These are phyloP conservation scores for Ophiosphaerella herpotricha DNA, from an alignment of 2,329 filamentous ascomycete species.

Conservation along the genomic window DNA sequence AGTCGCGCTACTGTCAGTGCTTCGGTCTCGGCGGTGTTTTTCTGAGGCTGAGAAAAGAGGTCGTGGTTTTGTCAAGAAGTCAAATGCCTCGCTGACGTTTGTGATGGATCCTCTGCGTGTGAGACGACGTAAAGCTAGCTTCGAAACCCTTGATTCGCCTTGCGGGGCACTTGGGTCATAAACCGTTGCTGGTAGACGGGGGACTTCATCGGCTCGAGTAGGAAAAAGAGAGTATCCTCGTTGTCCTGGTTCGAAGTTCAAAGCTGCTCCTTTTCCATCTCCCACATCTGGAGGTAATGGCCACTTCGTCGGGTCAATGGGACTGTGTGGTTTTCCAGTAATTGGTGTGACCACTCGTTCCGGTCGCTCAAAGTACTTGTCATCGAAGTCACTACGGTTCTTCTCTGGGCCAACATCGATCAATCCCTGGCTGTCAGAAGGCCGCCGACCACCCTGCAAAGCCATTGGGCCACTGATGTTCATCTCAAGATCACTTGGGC, in stretches of 20 bases:
- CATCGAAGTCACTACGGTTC: conserved; percentile 41
- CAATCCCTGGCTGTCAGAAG: conserved; percentile 41
- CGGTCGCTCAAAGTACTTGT: conserved; percentile 39
- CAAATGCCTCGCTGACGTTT: conserved; percentile 44
- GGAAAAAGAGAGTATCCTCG: conserved; percentile 48
- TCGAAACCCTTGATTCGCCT: conserved; percentile 27
- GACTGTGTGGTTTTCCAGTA: conserved; percentile 28
- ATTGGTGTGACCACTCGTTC: conserved; percentile 38
- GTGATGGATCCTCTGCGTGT: conserved; percentile 42
- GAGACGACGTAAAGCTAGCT: conserved; percentile 39
- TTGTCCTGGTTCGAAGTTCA: conserved; percentile 31
- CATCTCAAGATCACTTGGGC: conserved; percentile 49
- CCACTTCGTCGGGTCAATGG: conserved; percentile 43
- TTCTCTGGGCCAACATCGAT: conserved; percentile 46
- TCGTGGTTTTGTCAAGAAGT: conserved; percentile 41
- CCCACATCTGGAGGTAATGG: conserved; percentile 39
- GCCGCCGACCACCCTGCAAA: conserved; percentile 38
- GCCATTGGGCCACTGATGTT: conserved; percentile 46
- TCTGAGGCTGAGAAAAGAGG: conserved; percentile 48
- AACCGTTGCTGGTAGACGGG: conserved; percentile 45
- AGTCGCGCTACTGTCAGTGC: conserved; percentile 67
- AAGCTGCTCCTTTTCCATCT: conserved; percentile 21
- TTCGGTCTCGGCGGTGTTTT: conserved; percentile 61
- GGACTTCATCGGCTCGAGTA: conserved; percentile 45
- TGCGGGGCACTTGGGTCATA: conserved; percentile 38